A percentile compares a stretch with the other conserved stretches of the same genome.
phyloP scores from a whole-genome alignment of 1,284 basidiomycete species.

The Cerioporus squamosus region DNA sequence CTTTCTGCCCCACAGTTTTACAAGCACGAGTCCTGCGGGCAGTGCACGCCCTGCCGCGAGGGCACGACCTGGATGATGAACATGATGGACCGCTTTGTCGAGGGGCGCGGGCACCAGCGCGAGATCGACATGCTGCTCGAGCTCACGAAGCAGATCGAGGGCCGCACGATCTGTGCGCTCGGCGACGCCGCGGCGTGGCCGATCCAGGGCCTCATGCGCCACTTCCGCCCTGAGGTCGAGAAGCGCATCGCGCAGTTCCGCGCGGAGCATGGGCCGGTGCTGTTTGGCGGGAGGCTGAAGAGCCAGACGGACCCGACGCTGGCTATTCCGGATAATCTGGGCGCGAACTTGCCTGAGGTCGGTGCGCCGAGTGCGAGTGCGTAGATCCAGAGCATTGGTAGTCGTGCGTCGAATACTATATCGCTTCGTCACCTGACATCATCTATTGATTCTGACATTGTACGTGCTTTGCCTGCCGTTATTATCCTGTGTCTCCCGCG shows the following conservation, averaged over 20 bases:
- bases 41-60: slow-evolving; percentile 96
- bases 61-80: slow-evolving; percentile 99
- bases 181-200: slow-evolving; percentile 99
- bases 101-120: slow-evolving; percentile 87
- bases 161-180: slow-evolving; percentile 93
- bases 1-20: no score
- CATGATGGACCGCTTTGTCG: slow-evolving; percentile 94
- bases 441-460: no score
- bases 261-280: slow-evolving; percentile 79
- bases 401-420: neutral
- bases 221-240: slow-evolving; percentile 96
- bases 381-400: neutral
- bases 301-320: slow-evolving; percentile 75
- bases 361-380: slow-evolving; percentile 18
- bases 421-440: no score
- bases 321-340: slow-evolving; percentile 85
- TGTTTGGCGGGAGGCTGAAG: slow-evolving; percentile 86
- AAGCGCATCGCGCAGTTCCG: slow-evolving; percentile 84
- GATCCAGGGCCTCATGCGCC: slow-evolving; percentile 94
- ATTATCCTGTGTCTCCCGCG: no score
- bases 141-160: slow-evolving; percentile 96
- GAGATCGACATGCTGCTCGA: slow-evolving; percentile 98
- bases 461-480: no score
- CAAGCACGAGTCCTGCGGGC: slow-evolving; percentile 99
- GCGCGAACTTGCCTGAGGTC: slow-evolving; percentile 47